These are phyloP conservation scores for Albugo laibachii DNA, from an alignment of 352 stramenopile species.

Conservation along the genomic window DNA sequence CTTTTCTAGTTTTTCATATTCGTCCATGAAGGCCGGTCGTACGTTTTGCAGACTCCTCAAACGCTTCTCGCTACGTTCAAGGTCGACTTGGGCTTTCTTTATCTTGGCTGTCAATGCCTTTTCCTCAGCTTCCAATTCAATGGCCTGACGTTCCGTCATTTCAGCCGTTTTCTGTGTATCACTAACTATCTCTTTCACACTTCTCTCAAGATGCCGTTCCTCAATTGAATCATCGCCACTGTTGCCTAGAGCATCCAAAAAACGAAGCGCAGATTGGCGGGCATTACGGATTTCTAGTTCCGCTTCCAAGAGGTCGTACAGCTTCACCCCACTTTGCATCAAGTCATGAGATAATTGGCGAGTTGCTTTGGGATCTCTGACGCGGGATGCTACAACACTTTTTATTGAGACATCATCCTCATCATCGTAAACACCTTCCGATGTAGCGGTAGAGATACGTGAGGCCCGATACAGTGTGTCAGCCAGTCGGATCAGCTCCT, in stretches of 20 bases:
- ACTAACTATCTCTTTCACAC: constrained; percentile 47
- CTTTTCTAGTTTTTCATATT: constrained; percentile 94
- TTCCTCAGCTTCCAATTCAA: constrained; percentile 85
- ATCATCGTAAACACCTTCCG: constrained; percentile 15
- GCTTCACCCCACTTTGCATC: constrained; percentile 80
- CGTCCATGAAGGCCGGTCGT: constrained; percentile 91
- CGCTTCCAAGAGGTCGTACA: constrained; percentile 83
- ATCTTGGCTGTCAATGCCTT: constrained; percentile 83
- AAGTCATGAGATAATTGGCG: constrained; percentile 85
- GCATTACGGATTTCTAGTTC: constrained; percentile 78
- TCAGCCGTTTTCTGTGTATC: constrained; percentile 75
- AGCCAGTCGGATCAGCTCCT: constrained; percentile 91
- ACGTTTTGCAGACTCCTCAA: constrained; percentile 85
- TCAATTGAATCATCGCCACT: constrained; percentile 72
- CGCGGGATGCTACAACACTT: constrained; percentile 43
- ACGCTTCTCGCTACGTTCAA: constrained; percentile 89
- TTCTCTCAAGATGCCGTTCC: constrained; percentile 77
- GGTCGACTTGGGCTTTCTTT: constrained; percentile 87
- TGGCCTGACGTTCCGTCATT: constrained; percentile 71
- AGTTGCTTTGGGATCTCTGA: constrained; percentile 82
- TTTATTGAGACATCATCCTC: constrained; percentile 53
- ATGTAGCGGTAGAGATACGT: constrained; percentile 13
- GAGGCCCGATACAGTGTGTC: constrained; percentile 83
- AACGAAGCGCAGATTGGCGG: constrained; percentile 73
- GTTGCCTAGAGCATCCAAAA: constrained; percentile 80